phyloP scores from a whole-genome alignment of 2,329 filamentous ascomycete genomes.

The Thyridium curvatum region DNA sequence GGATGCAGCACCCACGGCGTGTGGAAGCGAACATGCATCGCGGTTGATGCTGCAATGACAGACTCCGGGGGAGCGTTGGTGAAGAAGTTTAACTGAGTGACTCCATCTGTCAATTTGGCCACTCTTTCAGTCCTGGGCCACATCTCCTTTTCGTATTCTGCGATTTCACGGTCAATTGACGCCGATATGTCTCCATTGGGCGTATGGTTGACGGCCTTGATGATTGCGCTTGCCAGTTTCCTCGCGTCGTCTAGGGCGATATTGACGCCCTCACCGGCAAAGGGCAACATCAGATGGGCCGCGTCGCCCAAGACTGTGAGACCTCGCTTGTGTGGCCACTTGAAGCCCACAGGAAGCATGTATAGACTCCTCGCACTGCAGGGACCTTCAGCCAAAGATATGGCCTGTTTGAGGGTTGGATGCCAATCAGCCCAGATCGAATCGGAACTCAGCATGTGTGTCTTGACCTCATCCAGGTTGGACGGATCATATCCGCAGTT shows the following conservation, averaged over 20 bases:
- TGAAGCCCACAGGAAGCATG: slow-evolving; percentile 41
- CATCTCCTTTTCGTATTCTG: slow-evolving; percentile 30
- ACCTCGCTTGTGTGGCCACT: slow-evolving; percentile 40
- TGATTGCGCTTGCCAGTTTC: slow-evolving; percentile 37
- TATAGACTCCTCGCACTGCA: slow-evolving; percentile 40
- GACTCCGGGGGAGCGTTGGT: slow-evolving; percentile 36
- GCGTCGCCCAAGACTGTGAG: slow-evolving; percentile 53
- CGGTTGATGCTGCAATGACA: slow-evolving; percentile 29
- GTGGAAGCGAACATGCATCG: slow-evolving; percentile 18
- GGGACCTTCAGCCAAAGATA: slow-evolving; percentile 30
- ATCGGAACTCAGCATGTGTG: slow-evolving; percentile 24
- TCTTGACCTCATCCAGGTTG: slow-evolving; percentile 29
- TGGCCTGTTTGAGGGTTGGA: slow-evolving; percentile 30
- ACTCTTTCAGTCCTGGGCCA: slow-evolving; percentile 24
- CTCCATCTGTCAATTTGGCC: slow-evolving; percentile 14
- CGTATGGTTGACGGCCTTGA: slow-evolving; percentile 10
- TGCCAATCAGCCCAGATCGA: slow-evolving; percentile 31
- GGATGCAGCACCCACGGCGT: slow-evolving; percentile 1
- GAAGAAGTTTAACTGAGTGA: slow-evolving; percentile 40
- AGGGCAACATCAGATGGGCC: slow-evolving; percentile 53
- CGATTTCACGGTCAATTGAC: slow-evolving; percentile 24
- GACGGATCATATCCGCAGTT: slow-evolving; percentile 37
- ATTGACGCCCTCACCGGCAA: slow-evolving; percentile 55
- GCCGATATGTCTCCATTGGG: slow-evolving; percentile 2
- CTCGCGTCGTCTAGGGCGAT: slow-evolving; percentile 48